Evolutionary conservation across 768 basidiomycete species (phyloP).

Genomic region (Hypholoma fasciculare): DNA sequence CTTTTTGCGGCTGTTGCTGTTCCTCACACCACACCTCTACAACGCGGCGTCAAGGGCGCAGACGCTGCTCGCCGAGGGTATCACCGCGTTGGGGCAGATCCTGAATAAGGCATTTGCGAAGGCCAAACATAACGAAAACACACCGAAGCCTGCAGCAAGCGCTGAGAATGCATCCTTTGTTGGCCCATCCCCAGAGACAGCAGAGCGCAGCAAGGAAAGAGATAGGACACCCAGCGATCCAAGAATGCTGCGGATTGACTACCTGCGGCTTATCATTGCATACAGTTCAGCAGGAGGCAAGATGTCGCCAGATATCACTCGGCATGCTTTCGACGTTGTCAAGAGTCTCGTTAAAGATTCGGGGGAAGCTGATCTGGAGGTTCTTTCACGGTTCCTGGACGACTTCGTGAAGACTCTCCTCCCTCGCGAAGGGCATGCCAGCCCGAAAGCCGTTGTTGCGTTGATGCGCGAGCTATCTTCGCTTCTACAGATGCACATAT

Average conservation of each 20-base stretch:
- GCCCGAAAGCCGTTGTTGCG: constrained; percentile 46
- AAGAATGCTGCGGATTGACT: constrained; percentile 63
- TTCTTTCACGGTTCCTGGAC: constrained; percentile 52
- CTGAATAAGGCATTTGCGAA: constrained; percentile 45
- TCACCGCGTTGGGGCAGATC: constrained; percentile 63
- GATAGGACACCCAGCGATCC: constrained; percentile 54
- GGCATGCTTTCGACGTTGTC: constrained; percentile 54
- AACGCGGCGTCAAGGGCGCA: constrained; percentile 53
- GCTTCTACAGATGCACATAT: constrained; percentile 49
- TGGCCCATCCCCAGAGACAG: constrained; percentile 26
- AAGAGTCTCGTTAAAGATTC: constrained; percentile 58
- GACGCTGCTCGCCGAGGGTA: constrained; percentile 62
- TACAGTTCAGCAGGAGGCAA: constrained; percentile 55
- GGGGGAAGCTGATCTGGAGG: constrained; percentile 30
- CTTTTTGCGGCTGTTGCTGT: constrained; percentile 63
- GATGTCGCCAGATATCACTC: constrained; percentile 36
- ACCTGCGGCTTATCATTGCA: constrained; percentile 51
- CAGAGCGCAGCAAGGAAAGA: constrained; percentile 38
- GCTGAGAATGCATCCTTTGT: constrained; percentile 28
- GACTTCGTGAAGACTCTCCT: constrained; percentile 52
- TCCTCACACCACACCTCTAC: constrained; percentile 57
- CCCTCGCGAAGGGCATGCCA: constrained; percentile 42
- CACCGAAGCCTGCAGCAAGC: constrained; percentile 22
- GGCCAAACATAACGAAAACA: constrained; percentile 41
- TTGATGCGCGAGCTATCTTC: constrained; percentile 59